Base-by-base conservation (phyloP, 345 rosid species). In the Dipteronia dyeriana region DNA sequence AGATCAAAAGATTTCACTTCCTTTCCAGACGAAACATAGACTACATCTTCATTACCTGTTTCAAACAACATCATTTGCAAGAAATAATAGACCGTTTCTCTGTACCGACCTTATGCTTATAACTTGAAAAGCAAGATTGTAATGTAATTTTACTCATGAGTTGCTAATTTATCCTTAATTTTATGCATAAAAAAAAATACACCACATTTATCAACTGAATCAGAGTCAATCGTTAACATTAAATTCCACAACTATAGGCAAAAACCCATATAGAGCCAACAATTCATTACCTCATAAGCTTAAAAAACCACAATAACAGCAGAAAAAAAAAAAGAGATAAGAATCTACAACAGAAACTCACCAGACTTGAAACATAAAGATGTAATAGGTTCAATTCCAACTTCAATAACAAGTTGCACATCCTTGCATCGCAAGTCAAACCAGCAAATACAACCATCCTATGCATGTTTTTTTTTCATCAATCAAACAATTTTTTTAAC, bases 381-480 rank as follows among this genome's bases (percentile, higher is more conserved):
- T 11, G 94, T 83, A 81, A 91, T 79, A 4, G 97, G 91, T 78
- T 93, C 92, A 64, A 80, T 80, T 49, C 91, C 89, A 77, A 90
- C 85, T 7, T 88, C 91, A 79, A 91, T 84, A 66, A 87, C 77
- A 75, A 84, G 79, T 67, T 91, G 97, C 34, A 84, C 97, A 66
- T 95, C 96, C 83, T 93, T 90, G 91, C 99, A 93, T 60, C 99
- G 84, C 89, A 90, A 82, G 83, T 95, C 98, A 71, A 90, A 95
- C 96, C 94, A 93, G 88, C 99, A 95, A 31, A 95, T 29, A 77
- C 91, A 78, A 26, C 99, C 98, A 87, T 95, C 99, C 99, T 94
- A 38, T 14, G 34, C 4, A 31, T 31, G 34, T 31, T 31, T 31
- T n/a, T n/a, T 29, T 45, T 22, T 31, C 4, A 9, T 51, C 7